phyloP scores from a whole-genome alignment of 768 basidiomycete species.

The Pulveroboletus sp. region DNA sequence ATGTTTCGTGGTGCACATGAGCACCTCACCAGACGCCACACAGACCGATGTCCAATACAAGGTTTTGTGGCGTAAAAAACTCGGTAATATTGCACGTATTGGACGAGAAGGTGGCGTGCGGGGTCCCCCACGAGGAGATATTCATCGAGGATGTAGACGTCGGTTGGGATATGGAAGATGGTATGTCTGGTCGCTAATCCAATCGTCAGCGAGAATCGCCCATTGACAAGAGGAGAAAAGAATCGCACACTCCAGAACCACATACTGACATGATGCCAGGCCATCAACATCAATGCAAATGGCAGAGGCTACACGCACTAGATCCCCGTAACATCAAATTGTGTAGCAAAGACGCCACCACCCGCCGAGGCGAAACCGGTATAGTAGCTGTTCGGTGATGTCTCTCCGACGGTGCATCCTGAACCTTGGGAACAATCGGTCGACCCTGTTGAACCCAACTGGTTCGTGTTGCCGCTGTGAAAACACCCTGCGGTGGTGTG shows the following conservation, averaged over 20 bases:
- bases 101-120: slow-evolving; percentile 40
- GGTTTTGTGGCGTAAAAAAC: slow-evolving; percentile 44
- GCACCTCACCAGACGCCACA: slow-evolving; percentile 44
- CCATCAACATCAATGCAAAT: slow-evolving; percentile 1
- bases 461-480: slow-evolving; percentile 25
- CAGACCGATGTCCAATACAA: slow-evolving; percentile 52
- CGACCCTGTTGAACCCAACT: slow-evolving; percentile 30
- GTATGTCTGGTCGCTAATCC: slow-evolving; percentile 35
- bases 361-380: slow-evolving; percentile 30
- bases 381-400: slow-evolving; percentile 26
- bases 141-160: slow-evolving; percentile 33
- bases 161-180: slow-evolving; percentile 31
- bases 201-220: slow-evolving; percentile 11
- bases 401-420: slow-evolving; percentile 30
- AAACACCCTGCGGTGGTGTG: slow-evolving; percentile 43
- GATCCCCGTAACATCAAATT: slow-evolving; percentile 57
- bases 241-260: slow-evolving; percentile 46
- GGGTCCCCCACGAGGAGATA: slow-evolving; percentile 40
- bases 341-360: slow-evolving; percentile 67
- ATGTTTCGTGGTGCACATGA: neutral
- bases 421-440: slow-evolving; percentile 22
- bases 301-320: slow-evolving; percentile 31
- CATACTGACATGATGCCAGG: slow-evolving; percentile 29
- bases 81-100: slow-evolving; percentile 40
- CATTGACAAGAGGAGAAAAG: neutral